Percentiles rank a stretch among this genome's conserved stretches.
These are phyloP conservation scores for Aspergillus vadensis DNA, from an alignment of 2,329 filamentous ascomycete genomes.

Conservation along the genomic window DNA sequence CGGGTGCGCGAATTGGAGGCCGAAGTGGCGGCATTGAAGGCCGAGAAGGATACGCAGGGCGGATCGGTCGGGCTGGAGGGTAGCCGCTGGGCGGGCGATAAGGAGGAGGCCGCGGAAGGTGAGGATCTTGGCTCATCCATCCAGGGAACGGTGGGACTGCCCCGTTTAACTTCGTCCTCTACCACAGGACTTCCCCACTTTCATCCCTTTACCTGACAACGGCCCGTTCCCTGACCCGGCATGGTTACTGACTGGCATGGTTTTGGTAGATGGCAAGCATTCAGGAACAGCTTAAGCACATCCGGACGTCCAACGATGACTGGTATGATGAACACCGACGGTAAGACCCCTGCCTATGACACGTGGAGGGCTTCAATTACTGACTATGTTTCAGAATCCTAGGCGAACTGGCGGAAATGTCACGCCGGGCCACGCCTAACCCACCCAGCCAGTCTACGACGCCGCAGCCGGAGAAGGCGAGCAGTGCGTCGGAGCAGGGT, in stretches of 20 bases:
- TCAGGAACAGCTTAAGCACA: conserved; percentile 49
- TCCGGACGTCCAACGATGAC: conserved; percentile 48
- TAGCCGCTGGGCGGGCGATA: conserved; percentile 46
- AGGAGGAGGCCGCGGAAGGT: conserved; percentile 45
- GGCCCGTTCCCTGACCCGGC: conserved; percentile 22
- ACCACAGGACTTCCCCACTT: conserved; percentile 27
- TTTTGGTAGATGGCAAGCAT: conserved; percentile 50
- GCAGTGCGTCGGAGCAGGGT: conserved; percentile 9
- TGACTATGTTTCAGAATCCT: conserved; percentile 34
- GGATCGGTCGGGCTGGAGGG: conserved; percentile 36
- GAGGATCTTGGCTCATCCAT: conserved; percentile 52
- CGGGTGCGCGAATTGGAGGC: conserved; percentile 44
- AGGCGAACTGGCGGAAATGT: conserved; percentile 40
- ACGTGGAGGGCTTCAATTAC: not conserved
- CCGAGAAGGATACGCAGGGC: conserved; percentile 34
- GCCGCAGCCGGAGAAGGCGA: conserved; percentile 28
- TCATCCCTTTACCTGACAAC: conserved; percentile 33
- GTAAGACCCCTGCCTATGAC: conserved; percentile 28
- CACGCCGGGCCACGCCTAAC: conserved; percentile 33
- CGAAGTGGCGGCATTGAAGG: conserved; percentile 40
- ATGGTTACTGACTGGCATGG: conserved; percentile 18
- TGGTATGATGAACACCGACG: conserved; percentile 48
- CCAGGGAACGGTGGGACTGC: conserved; percentile 51
- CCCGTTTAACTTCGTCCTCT: conserved; percentile 32
- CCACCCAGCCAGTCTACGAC: conserved; percentile 33